Conservation (phyloP, 179 eudicot genomes). For the Gypsophila paniculata region DNA sequence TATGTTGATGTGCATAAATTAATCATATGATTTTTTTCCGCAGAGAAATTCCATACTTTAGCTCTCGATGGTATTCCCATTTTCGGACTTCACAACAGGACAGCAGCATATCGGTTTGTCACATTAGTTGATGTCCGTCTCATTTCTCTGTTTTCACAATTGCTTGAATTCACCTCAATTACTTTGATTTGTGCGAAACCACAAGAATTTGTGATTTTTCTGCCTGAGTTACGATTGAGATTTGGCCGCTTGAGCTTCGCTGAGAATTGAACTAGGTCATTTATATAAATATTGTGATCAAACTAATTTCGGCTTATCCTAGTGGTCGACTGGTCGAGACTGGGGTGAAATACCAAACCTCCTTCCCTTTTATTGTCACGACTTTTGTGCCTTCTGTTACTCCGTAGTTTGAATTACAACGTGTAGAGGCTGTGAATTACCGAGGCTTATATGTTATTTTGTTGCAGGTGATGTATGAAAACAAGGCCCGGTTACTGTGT, state of each 20-base stretch:
- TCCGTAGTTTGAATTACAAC: too few relatives aligned
- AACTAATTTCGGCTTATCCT: too few relatives aligned
- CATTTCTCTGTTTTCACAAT: constrained; percentile 21
- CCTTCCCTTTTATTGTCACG: too few relatives aligned
- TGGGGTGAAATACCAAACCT: too few relatives aligned
- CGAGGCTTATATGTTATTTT: neutral
- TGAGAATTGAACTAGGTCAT: too few relatives aligned
- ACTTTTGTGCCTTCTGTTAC: too few relatives aligned
- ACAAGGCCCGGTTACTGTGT: constrained; percentile 75
- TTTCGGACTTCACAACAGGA: constrained; percentile 71
- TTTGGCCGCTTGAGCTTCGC: too few relatives aligned
- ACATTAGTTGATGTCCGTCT: constrained; percentile 82
- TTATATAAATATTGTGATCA: too few relatives aligned
- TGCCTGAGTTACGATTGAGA: neutral
- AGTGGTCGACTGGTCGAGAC: too few relatives aligned
- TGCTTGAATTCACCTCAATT: neutral
- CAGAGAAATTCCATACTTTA: constrained; percentile 83
- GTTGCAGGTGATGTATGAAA: constrained; percentile 86
- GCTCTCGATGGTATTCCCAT: constrained; percentile 83
- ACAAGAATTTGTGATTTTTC: neutral
- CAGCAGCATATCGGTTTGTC: constrained; percentile 97
- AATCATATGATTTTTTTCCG: constrained; percentile 6
- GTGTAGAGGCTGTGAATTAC: neutral
- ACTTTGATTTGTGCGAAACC: neutral
- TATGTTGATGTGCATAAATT: neutral